Percentiles rank a stretch among this genome's conserved stretches.
These are phyloP conservation scores for Ramichloridium luteum DNA, from an alignment of 2,329 filamentous ascomycete species.

Conservation along the genomic window DNA sequence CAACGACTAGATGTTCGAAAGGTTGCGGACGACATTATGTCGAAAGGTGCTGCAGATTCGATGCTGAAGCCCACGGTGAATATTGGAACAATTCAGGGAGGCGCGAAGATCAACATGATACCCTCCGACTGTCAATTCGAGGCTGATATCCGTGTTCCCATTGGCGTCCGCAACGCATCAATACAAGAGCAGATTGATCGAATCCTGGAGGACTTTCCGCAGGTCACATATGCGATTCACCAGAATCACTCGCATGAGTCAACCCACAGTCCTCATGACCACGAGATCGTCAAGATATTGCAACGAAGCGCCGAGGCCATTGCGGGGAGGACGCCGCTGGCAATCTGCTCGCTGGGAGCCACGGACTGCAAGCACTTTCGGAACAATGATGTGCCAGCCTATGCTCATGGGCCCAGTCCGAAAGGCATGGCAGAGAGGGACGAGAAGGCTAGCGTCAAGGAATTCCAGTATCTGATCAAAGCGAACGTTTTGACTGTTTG, in stretches of 20 bases:
- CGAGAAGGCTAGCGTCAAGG: conserved; percentile 21
- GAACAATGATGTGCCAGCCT: conserved; percentile 27
- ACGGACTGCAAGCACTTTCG: conserved; percentile 33
- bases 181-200: conserved; percentile 21
- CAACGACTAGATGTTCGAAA: conserved; percentile 20
- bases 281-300: conserved; percentile 23
- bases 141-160: conserved; percentile 30
- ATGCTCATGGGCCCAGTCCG: conserved; percentile 26
- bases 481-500: conserved; percentile 22
- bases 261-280: conserved; percentile 22
- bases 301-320: conserved; percentile 19
- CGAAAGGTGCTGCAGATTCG: conserved; percentile 24
- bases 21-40: conserved; percentile 28
- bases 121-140: conserved; percentile 29
- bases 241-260: conserved; percentile 26
- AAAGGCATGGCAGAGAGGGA: conserved; percentile 19
- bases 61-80: conserved; percentile 29
- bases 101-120: conserved; percentile 33
- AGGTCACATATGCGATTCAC: conserved; percentile 22
- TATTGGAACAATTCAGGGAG: conserved; percentile 31
- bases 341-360: conserved; percentile 28
- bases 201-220: conserved; percentile 20
- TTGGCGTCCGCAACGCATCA: conserved; percentile 23
- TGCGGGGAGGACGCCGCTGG: conserved; percentile 18
- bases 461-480: conserved; percentile 23